Evolutionary conservation across 2,329 filamentous ascomycete genomes (phyloP).

Genomic region (Arthrobotrys megalospora): DNA sequence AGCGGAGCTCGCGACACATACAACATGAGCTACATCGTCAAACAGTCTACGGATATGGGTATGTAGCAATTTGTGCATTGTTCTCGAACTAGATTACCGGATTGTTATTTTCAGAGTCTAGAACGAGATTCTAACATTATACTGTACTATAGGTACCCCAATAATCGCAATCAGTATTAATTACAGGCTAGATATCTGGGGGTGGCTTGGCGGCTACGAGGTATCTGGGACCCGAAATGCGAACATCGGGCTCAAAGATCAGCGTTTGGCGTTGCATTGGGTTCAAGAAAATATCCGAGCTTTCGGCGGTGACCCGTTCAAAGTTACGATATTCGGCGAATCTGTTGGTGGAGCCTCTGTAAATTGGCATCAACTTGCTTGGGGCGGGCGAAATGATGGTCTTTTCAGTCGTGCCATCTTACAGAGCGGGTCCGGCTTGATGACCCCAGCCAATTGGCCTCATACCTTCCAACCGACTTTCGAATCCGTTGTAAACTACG

Average conservation of each 20-base stretch:
- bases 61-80: too few relatives aligned
- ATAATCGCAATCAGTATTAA: constrained; percentile 73
- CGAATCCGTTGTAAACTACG: constrained; percentile 74
- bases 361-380: constrained; percentile 71
- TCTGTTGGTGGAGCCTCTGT: constrained; percentile 72
- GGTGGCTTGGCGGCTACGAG: constrained; percentile 71
- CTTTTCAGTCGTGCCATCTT: constrained; percentile 73
- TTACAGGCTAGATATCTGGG: constrained; percentile 72
- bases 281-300: constrained; percentile 73
- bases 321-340: constrained; percentile 78
- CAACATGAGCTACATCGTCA: constrained; percentile 75
- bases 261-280: constrained; percentile 75
- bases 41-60: constrained; percentile 71
- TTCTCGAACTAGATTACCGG: constrained; percentile 65
- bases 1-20: constrained; percentile 73
- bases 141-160: constrained; percentile 67
- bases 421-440: constrained; percentile 71
- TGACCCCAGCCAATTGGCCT: constrained; percentile 74
- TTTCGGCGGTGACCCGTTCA: constrained; percentile 75
- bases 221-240: constrained; percentile 68
- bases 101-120: background rate
- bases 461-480: constrained; percentile 75
- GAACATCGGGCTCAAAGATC: constrained; percentile 78
- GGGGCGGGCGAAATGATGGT: constrained; percentile 72
- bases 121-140: constrained; percentile 67